These are phyloP conservation scores for Didymella segeticola DNA, from an alignment of 2,329 filamentous ascomycete genomes.

Conservation along the genomic window DNA sequence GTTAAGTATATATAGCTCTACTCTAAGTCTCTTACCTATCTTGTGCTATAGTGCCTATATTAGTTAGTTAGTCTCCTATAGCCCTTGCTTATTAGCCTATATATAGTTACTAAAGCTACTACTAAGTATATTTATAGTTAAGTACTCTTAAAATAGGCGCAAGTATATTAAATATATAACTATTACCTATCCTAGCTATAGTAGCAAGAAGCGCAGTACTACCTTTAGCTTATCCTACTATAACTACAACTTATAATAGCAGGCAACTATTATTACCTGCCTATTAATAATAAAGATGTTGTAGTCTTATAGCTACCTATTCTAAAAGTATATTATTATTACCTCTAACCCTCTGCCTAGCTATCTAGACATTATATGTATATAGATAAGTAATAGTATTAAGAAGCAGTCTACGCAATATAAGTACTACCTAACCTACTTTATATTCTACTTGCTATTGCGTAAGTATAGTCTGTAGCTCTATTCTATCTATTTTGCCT, in stretches of 20 bases:
- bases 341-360: background rate
- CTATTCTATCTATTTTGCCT: no score
- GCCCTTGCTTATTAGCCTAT: slow-evolving; percentile 7
- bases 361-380: background rate
- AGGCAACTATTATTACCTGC: slow-evolving; percentile 23
- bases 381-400: background rate
- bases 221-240: slow-evolving; percentile 34
- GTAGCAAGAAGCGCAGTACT: slow-evolving; percentile 30
- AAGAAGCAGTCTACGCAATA: background rate
- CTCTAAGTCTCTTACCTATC: slow-evolving; percentile 21
- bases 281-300: slow-evolving; percentile 30
- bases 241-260: slow-evolving; percentile 35
- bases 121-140: slow-evolving; percentile 19
- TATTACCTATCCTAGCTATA: slow-evolving; percentile 27
- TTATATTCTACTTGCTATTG: background rate
- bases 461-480: no score
- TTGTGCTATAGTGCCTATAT: slow-evolving; percentile 22
- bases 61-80: slow-evolving; percentile 19
- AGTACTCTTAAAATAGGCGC: slow-evolving; percentile 26
- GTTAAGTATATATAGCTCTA: slow-evolving; percentile 20
- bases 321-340: background rate
- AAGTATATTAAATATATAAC: slow-evolving; percentile 29
- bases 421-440: background rate
- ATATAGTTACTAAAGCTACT: slow-evolving; percentile 19
- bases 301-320: slow-evolving; percentile 24